Evolutionary conservation across 169 alveolate species (phyloP).

Genomic region (Plasmodium gaboni): DNA sequence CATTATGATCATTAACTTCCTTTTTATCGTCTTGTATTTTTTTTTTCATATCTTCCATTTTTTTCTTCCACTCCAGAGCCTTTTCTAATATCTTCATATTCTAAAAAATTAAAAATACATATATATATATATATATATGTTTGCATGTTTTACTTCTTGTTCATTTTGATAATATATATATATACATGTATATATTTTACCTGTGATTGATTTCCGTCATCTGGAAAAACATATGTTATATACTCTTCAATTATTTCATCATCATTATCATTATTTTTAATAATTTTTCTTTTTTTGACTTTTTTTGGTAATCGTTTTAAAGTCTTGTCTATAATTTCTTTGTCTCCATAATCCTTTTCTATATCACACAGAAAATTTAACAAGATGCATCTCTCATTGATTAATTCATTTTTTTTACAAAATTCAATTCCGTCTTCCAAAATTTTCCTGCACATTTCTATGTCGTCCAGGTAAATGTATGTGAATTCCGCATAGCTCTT

Average conservation of each 20-base stretch:
- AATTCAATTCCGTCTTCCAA: conserved; percentile 83
- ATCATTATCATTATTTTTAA: conserved; percentile 75
- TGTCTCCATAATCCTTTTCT: conserved; percentile 80
- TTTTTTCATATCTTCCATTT: conserved; percentile 39
- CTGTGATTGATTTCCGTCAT: conserved; percentile 83
- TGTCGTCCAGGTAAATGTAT: conserved; percentile 76
- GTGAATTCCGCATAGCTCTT: conserved; percentile 85
- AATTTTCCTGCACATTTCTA: conserved; percentile 81
- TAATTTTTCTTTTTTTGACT: conserved; percentile 81
- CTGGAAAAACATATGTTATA: conserved; percentile 85
- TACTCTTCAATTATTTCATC: conserved; percentile 78
- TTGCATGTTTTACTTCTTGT: conserved; percentile 42
- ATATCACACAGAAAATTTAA: conserved; percentile 77
- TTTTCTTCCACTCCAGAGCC: conserved; percentile 68
- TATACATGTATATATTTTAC: conserved; percentile 2
- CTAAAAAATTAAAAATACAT: conserved; percentile 12
- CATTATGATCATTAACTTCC: conserved; percentile 3
- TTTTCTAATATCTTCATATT: conserved; percentile 60
- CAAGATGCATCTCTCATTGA: conserved; percentile 86
- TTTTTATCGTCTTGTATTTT: conserved; percentile 9
- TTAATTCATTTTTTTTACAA: conserved; percentile 81
- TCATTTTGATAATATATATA: conserved; percentile 54
- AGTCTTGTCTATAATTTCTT: conserved; percentile 77
- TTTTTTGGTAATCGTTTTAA: conserved; percentile 82
- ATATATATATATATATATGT: neutral